A percentile compares a stretch with the other conserved stretches of the same genome.
phyloP scores from a whole-genome alignment of 2,329 filamentous ascomycete genomes.

The Arthrobotrys pseudoclavata region DNA sequence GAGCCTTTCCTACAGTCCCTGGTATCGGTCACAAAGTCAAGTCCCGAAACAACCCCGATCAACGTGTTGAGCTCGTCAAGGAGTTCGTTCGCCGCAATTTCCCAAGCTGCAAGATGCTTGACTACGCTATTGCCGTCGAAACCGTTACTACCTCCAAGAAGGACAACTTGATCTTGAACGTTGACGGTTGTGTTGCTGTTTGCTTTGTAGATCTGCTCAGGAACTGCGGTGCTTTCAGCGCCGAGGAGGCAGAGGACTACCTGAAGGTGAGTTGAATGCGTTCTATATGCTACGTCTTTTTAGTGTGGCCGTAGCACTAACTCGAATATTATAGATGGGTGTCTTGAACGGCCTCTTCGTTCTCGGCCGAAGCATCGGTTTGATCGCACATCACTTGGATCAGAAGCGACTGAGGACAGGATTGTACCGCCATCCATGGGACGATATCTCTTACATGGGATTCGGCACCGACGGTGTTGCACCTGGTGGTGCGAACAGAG shows the following conservation, averaged over 20 bases:
- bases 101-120: conserved; percentile 96
- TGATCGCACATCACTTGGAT: conserved; percentile 99
- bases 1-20: conserved; percentile 73
- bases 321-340: conserved; percentile 76
- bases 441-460: conserved; percentile 95
- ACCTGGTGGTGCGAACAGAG: conserved; percentile 83
- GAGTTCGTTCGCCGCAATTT: conserved; percentile 98
- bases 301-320: conserved; percentile 9
- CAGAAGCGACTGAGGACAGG: conserved; percentile 99
- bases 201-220: conserved; percentile 98
- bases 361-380: conserved; percentile 93
- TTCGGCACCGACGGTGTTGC: conserved; percentile 80
- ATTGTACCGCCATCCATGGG: conserved; percentile 99
- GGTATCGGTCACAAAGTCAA: conserved; percentile 99
- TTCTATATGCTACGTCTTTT: not conserved
- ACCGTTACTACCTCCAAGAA: conserved; percentile 99
- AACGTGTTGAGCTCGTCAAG: conserved; percentile 99
- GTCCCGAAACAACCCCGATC: conserved; percentile 99
- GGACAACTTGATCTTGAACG: conserved; percentile 99
- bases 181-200: conserved; percentile 96
- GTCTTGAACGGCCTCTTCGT: conserved; percentile 99
- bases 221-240: conserved; percentile 96
- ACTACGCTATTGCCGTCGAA: conserved; percentile 98
- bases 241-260: conserved; percentile 98
- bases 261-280: conserved; percentile 70